A percentile compares a stretch with the other conserved stretches of the same genome.
These are phyloP conservation scores for Solanum commersonii DNA, from an alignment of 257 asterid species.

Conservation along the genomic window DNA sequence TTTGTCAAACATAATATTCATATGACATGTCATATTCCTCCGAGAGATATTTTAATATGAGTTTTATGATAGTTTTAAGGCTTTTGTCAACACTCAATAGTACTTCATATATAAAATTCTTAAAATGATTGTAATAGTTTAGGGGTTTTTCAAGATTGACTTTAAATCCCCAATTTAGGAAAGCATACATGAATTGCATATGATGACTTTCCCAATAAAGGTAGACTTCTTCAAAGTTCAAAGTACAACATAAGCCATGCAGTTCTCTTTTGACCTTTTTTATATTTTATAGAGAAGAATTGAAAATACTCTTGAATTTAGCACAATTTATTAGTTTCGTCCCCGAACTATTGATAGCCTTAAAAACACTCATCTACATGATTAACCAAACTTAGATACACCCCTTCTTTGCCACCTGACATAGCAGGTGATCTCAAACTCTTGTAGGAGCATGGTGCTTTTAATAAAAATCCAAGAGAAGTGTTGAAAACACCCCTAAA, in stretches of 20 bases:
- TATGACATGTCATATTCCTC: background rate
- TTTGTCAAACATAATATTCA: background rate
- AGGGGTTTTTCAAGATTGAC: background rate
- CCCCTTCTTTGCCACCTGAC: rapidly evolving
- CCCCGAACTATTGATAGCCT: rapidly evolving
- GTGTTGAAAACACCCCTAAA: no score
- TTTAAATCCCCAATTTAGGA: background rate
- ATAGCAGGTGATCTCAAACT: no score
- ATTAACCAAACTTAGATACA: no score
- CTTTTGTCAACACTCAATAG: no score
- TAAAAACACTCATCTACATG: rapidly evolving
- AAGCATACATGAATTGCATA: background rate
- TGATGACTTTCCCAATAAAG: background rate
- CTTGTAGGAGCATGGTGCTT: rapidly evolving
- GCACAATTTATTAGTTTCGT: no score
- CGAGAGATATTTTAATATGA: background rate
- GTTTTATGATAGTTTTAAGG: no score
- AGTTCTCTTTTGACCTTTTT: background rate
- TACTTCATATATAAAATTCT: no score
- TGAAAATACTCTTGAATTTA: no score
- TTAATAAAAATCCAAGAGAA: rapidly evolving
- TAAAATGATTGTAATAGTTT: background rate
- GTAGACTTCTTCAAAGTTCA: background rate
- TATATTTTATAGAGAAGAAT: no score
- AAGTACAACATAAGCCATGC: background rate